Evolutionary conservation across 208 protist genomes (phyloP), one percentile per base, ranked within the genome.

Genomic region (Wallacemonas collosoma): DNA sequence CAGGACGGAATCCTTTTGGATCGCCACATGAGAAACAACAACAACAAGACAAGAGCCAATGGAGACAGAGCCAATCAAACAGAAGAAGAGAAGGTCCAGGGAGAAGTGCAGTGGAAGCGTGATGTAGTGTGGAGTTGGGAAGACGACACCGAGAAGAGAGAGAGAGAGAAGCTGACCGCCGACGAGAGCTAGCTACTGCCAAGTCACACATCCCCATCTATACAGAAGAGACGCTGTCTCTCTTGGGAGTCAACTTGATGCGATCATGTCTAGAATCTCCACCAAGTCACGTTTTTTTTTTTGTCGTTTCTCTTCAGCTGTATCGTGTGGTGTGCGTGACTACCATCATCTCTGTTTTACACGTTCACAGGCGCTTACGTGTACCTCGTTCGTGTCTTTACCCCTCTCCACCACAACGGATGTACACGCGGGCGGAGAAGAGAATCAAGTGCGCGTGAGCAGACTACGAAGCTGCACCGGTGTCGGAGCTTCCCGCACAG

Each of bases 21-120:
- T 26, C 26, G 26, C 26, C 26, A 26, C 26, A 26, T 26, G 26
- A 26, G 26, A 58, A 73, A 78, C 41, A 68, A 61, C 48, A 36
- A 67, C 60, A 72, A 26, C 60, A 66, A 68, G 8, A 8, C 8
- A 17, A 61, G 55, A 66, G 36, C 48, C 48, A 15, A 53, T 53
- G 1, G 48, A n/a, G 14, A 9, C 48, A 53, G 48, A 53, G 12
- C 8, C 45, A 50, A 50, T 50, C 45, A 50, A 50, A 50, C 45
- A 6, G 8, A 50, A 50, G 45, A 50, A 50, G 8, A 50, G 56
- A 56, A 73, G 44, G 47, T 26, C 26, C 26, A 26, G 26, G 26
- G 26, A 26, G 26, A 26, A 26, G 26, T 26, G 26, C 26, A 26
- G 26, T 26, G 26, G 26, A 26, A 0, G 26, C 26, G 26, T 26